phyloP scores from a whole-genome alignment of 1,284 basidiomycete genomes.

The Leccinum fuscescens region DNA sequence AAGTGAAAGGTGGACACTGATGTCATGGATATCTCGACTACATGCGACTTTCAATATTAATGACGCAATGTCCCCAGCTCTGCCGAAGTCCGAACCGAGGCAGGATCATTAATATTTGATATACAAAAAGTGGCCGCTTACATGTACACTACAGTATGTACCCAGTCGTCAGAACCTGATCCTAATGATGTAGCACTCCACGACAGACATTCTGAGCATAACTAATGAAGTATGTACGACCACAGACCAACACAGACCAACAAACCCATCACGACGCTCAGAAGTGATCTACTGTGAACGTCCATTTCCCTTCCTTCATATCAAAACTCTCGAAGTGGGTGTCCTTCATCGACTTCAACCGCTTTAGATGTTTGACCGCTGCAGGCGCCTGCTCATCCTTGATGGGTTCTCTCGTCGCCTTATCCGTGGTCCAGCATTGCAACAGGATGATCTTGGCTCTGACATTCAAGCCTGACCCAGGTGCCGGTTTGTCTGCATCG shows the following conservation, averaged over 20 bases:
- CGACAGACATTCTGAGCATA: not conserved
- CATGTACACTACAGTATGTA: constrained; percentile 15
- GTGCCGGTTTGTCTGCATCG: constrained; percentile 74
- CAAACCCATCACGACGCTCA: constrained; percentile 29
- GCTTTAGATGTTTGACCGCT: constrained; percentile 77
- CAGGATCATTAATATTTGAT: not conserved
- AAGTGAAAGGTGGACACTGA: not conserved
- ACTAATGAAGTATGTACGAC: not conserved
- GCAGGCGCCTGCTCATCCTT: constrained; percentile 78
- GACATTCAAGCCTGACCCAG: constrained; percentile 89
- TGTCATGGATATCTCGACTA: not conserved
- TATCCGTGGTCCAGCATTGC: constrained; percentile 88
- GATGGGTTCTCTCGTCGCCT: constrained; percentile 88
- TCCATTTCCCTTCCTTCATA: constrained; percentile 83
- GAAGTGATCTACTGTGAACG: constrained; percentile 93
- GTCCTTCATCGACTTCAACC: constrained; percentile 81
- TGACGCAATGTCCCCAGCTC: constrained; percentile 1
- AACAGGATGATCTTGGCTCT: constrained; percentile 79
- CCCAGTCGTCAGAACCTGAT: not conserved
- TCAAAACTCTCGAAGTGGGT: constrained; percentile 87
- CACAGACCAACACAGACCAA: not conserved
- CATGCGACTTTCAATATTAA: not conserved
- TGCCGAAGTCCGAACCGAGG: constrained; percentile 4
- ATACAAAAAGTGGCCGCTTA: constrained; percentile 3
- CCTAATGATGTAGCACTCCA: constrained; percentile 16